phyloP scores from a whole-genome alignment of 192 early-diverging fungal species.

The Backusella psychrophila region DNA sequence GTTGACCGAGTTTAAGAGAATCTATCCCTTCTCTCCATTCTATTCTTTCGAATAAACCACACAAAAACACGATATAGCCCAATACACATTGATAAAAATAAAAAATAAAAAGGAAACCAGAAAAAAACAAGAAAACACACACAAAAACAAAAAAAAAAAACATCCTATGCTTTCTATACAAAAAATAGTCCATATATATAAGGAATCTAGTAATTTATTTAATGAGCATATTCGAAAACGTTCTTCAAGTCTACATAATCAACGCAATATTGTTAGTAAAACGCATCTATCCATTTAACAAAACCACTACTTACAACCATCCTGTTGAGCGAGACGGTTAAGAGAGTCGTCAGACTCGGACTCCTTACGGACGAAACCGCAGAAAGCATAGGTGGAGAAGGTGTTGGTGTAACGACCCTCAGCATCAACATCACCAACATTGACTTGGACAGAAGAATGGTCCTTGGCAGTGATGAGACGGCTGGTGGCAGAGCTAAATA shows the following conservation, averaged over 20 bases:
- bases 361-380: conserved; percentile 85
- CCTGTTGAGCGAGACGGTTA: conserved; percentile 85
- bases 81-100: no score
- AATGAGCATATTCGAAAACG: conserved; percentile 74
- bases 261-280: background rate
- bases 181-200: background rate
- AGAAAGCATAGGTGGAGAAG: conserved; percentile 86
- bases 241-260: conserved; percentile 56
- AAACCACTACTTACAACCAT: conserved; percentile 53
- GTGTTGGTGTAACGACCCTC: conserved; percentile 70
- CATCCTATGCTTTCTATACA: background rate
- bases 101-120: background rate
- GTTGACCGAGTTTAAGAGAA: no score
- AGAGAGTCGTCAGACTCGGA: conserved; percentile 95
- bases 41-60: no score
- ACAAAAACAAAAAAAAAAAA: background rate
- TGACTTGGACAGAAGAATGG: conserved; percentile 97
- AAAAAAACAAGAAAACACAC: background rate
- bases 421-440: conserved; percentile 90
- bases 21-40: no score
- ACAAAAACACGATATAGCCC: no score
- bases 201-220: conserved; percentile 33
- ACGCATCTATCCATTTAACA: background rate
- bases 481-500: conserved; percentile 88
- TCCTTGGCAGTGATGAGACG: conserved; percentile 98